Evolutionary conservation across 306 rosid species (phyloP).

Genomic region (Urtica urens): DNA sequence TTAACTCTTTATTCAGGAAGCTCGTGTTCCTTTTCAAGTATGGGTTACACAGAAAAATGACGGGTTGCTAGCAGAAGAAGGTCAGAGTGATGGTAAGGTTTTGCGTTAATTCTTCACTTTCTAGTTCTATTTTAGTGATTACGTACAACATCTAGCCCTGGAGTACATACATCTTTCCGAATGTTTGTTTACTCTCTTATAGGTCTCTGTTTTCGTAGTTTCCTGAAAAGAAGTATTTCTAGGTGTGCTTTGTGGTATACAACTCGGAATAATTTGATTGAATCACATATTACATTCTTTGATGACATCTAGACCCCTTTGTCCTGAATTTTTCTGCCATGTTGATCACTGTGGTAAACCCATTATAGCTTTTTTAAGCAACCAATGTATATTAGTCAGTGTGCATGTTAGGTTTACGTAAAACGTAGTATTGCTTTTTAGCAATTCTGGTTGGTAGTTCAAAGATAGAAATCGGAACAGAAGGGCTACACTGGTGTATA

Average conservation of each 20-base stretch:
- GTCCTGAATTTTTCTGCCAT: too few relatives aligned
- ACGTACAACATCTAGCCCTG: background rate
- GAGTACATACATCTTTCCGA: background rate
- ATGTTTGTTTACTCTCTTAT: background rate
- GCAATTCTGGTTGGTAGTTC: background rate
- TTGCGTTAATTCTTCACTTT: background rate
- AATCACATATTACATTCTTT: background rate
- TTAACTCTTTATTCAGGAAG: constrained; percentile 53
- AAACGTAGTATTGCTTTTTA: background rate
- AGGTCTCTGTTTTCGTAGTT: background rate
- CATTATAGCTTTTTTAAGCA: background rate
- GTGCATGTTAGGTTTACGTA: background rate
- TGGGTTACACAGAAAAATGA: constrained; percentile 82
- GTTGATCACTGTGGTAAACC: too few relatives aligned
- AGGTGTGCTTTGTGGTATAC: background rate
- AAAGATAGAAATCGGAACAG: background rate
- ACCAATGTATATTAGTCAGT: background rate
- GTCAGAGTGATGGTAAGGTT: constrained; percentile 43
- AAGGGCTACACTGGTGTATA: background rate
- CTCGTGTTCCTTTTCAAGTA: constrained; percentile 75
- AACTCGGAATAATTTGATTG: background rate
- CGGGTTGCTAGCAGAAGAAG: constrained; percentile 55
- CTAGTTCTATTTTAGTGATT: too few relatives aligned
- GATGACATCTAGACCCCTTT: too few relatives aligned
- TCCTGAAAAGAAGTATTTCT: background rate